A percentile compares a stretch with the other conserved stretches of the same genome.
Evolutionary conservation across 164 flowering plant species (phyloP).

Genomic region (Liquidambar formosana): DNA sequence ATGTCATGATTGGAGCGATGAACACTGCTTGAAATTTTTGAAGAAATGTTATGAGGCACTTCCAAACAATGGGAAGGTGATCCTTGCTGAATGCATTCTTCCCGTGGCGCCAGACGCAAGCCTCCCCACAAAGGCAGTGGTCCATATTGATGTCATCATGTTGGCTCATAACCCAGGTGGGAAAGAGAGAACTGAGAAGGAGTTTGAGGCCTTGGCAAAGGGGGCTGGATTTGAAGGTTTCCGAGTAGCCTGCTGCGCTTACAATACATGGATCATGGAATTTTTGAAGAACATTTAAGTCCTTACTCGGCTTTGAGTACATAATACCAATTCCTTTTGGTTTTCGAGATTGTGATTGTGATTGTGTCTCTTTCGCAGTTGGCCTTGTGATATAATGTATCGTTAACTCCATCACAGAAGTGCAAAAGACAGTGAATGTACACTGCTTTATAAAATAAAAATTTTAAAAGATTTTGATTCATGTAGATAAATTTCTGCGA

Average conservation of each 20-base stretch:
- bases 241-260: slow-evolving; percentile 47
- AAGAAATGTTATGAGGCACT: slow-evolving; percentile 74
- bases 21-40: slow-evolving; percentile 66
- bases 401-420: too few species aligned
- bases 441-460: too few species aligned
- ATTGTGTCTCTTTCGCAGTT: not conserved
- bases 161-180: slow-evolving; percentile 87
- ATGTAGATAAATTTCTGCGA: too few species aligned
- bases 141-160: slow-evolving; percentile 65
- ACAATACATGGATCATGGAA: slow-evolving; percentile 67
- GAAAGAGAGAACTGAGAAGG: slow-evolving; percentile 73
- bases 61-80: slow-evolving; percentile 71
- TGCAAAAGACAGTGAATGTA: too few species aligned
- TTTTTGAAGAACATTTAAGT: slow-evolving; percentile 41
- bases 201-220: slow-evolving; percentile 66
- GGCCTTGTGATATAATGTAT: not conserved
- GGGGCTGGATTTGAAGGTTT: slow-evolving; percentile 65
- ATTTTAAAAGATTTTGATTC: too few species aligned
- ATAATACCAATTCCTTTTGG: too few species aligned
- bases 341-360: not conserved
- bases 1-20: slow-evolving; percentile 91
- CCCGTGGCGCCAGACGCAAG: slow-evolving; percentile 54
- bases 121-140: slow-evolving; percentile 36
- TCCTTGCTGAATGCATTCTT: slow-evolving; percentile 61
- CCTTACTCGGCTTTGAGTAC: not conserved